Percentiles rank a stretch among this genome's conserved stretches.
Conservation (phyloP, 148 eudicot genomes). For the Chenopodium formosanum region DNA sequence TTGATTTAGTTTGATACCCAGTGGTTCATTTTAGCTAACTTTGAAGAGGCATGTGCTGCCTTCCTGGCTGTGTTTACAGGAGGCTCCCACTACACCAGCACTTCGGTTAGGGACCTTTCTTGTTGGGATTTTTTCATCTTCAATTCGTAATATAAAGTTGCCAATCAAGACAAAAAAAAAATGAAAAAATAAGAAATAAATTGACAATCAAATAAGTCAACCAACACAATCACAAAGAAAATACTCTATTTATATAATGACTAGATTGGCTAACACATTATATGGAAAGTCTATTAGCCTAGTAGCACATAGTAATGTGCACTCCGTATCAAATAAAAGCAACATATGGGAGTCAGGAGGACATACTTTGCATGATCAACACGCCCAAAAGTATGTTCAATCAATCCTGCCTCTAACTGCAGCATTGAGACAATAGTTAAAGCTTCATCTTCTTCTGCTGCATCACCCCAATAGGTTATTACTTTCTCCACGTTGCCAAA, state of each 20-base stretch:
- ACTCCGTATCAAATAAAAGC: neutral
- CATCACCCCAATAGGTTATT: conserved; percentile 58
- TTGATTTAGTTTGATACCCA: neutral
- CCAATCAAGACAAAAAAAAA: neutral
- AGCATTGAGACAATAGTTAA: conserved; percentile 58
- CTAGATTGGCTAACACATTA: neutral
- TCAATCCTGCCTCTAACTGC: conserved; percentile 72
- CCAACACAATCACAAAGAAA: neutral
- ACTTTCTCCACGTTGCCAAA: conserved; percentile 59
- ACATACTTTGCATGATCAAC: conserved; percentile 66
- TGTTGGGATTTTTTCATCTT: neutral
- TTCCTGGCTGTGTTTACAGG: neutral
- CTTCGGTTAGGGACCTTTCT: neutral
- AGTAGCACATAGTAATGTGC: neutral
- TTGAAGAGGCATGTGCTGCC: neutral
- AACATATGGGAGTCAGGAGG: neutral
- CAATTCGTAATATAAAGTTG: neutral
- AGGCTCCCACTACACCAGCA: neutral
- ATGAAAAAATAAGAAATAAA: too few species aligned
- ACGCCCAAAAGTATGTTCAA: conserved; percentile 72
- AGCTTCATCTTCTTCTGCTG: conserved; percentile 54
- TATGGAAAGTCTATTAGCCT: neutral
- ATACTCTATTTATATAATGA: neutral
- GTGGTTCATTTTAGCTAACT: neutral
- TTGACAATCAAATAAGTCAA: neutral